phyloP scores from a whole-genome alignment of 805 yeast genomes.

The Jamesozyma hellenica region DNA sequence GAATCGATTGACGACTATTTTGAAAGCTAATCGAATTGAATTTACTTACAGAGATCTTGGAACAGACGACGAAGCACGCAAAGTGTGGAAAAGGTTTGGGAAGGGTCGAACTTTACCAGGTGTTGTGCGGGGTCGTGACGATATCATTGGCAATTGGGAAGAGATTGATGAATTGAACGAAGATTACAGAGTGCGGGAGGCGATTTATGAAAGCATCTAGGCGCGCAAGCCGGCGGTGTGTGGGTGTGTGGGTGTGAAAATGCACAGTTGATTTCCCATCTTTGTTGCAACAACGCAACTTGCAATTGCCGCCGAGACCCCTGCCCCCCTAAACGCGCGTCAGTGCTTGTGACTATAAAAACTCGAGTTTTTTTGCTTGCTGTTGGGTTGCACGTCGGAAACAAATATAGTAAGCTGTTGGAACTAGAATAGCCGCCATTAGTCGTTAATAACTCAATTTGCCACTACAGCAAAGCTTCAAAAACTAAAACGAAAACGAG shows the following conservation, averaged over 20 bases:
- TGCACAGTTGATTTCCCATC: not conserved
- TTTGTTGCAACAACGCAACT: too few species aligned
- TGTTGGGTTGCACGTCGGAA: too few species aligned
- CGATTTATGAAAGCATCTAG: conserved; percentile 54
- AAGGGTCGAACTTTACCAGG: conserved; percentile 75
- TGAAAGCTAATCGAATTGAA: conserved; percentile 61
- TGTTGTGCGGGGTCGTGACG: conserved; percentile 72
- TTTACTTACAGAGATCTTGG: conserved; percentile 71
- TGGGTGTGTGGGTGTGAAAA: not conserved
- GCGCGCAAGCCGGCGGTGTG: too few species aligned
- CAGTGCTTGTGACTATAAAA: too few species aligned
- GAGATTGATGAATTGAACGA: conserved; percentile 84
- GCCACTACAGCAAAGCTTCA: too few species aligned
- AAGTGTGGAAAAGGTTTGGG: conserved; percentile 69
- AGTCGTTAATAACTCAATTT: too few species aligned
- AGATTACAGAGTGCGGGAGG: conserved; percentile 51
- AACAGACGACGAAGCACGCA: conserved; percentile 77
- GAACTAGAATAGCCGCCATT: too few species aligned
- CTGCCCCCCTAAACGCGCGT: too few species aligned
- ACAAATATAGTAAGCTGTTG: too few species aligned
- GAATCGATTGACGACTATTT: conserved; percentile 61
- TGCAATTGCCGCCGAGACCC: too few species aligned
- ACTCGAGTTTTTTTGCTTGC: too few species aligned
- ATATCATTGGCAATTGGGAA: conserved; percentile 74
- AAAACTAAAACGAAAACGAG: too few species aligned